Base-by-base conservation (phyloP, 768 basidiomycete genomes). In the Pisolithus tinctorius region DNA sequence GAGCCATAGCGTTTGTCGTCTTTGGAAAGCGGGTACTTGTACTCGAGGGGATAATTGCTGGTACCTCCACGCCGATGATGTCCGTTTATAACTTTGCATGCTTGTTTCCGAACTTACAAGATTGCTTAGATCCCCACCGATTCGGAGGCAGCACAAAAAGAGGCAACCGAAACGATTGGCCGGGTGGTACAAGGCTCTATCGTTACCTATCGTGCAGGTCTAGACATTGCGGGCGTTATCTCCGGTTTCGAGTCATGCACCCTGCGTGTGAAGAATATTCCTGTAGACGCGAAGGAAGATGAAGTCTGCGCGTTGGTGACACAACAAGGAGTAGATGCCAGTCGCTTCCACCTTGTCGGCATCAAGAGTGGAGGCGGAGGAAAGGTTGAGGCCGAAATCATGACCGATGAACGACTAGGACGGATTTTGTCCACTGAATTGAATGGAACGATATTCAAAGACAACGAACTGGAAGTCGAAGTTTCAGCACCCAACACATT, bases 231-330 rank as follows among this genome's bases (percentile, higher is more conserved):
- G 37, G 60, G 67, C 30, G 53, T 80, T 30, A 60, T 79, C 23
- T 68, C 74, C 16, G 80, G 78, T 4, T 82, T 79, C 55, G 78
- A 83, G 39, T 72, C 76, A 6, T 78, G 75, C 57, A 69, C 69
- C 10, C 60, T 83, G 27, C 71, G 62, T 1, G 63, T 83, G 43
- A 69, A 64, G 47, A 74, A 74, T 50, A 65, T 83, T 30, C 77
- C 80, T 0, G 41, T 50, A 17, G 63, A 76, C 37, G 68, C 69
- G 2, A 71, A 62, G 41, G 60, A 60, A 4, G 54, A 63, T 4
- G 77, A 81, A 43, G 62, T 83, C 13, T 63, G 52, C 4, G 64
- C 67, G 0, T 63, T 82, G 8, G 73, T 82, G 50, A 59, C 60
- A 4, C 65, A 67, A 31, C 78, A 77, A 29, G 77, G 75, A 13